phyloP scores from a whole-genome alignment of 208 protist genomes.

The Acanthamoeba castellanii region DNA sequence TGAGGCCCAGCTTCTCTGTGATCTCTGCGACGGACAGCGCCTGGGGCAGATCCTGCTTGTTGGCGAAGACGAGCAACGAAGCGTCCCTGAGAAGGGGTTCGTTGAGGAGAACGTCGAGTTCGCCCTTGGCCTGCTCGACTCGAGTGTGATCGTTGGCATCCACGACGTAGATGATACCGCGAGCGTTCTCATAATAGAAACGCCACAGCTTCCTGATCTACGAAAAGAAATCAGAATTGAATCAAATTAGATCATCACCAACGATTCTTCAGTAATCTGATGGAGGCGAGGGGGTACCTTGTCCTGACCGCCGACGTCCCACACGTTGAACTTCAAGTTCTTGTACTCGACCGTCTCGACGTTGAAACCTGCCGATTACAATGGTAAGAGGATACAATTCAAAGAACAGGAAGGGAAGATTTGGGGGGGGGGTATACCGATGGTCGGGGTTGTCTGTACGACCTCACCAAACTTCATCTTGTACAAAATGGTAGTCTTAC shows the following conservation, averaged over 20 bases:
- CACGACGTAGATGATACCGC: slow-evolving; percentile 93
- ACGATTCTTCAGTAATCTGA: too few relatives aligned
- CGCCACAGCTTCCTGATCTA: slow-evolving; percentile 94
- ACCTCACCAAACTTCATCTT: slow-evolving; percentile 86
- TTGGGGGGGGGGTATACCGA: neutral
- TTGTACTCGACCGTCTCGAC: slow-evolving; percentile 75
- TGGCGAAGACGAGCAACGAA: slow-evolving; percentile 92
- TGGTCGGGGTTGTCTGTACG: slow-evolving; percentile 46
- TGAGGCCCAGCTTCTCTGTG: slow-evolving; percentile 88
- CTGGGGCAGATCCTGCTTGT: slow-evolving; percentile 94
- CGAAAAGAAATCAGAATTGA: neutral
- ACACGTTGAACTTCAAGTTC: slow-evolving; percentile 66
- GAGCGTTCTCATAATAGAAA: slow-evolving; percentile 95
- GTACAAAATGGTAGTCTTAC: slow-evolving; percentile 96
- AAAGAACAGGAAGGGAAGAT: neutral
- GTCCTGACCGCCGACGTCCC: slow-evolving; percentile 83
- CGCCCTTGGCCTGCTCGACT: slow-evolving; percentile 87
- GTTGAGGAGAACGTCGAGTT: slow-evolving; percentile 90
- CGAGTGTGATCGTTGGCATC: slow-evolving; percentile 91
- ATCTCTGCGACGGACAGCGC: slow-evolving; percentile 89
- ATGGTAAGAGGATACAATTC: neutral
- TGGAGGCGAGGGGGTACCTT: slow-evolving; percentile 65
- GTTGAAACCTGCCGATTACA: slow-evolving; percentile 8
- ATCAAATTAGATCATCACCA: neutral
- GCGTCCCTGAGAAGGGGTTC: slow-evolving; percentile 92